Conservation (phyloP, 1,284 basidiomycete species). For the Irpex sp. region DNA sequence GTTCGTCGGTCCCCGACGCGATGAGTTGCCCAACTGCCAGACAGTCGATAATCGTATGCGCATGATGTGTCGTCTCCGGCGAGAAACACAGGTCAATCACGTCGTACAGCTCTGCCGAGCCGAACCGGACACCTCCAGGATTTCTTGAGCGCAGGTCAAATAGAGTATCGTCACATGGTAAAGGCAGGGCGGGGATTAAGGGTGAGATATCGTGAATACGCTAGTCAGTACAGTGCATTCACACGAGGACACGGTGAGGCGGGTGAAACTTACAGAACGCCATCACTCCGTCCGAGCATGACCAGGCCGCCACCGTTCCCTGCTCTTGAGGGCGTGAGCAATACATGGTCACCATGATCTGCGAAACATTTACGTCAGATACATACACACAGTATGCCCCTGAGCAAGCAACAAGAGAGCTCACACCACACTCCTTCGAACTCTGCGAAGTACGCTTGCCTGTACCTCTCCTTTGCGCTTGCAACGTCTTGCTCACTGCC, state of each 20-base stretch:
- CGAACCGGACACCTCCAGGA: conserved; percentile 84
- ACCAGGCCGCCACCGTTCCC: conserved; percentile 77
- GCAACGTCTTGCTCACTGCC: conserved; percentile 55
- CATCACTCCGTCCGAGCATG: conserved; percentile 84
- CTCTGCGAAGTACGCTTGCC: conserved; percentile 77
- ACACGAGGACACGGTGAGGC: not conserved
- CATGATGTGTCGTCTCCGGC: conserved; percentile 34
- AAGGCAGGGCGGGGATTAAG: conserved; percentile 7
- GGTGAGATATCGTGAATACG: conserved; percentile 1
- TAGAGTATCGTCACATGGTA: not conserved
- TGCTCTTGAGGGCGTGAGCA: conserved; percentile 59
- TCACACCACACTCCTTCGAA: conserved; percentile 75
- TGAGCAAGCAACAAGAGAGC: conserved; percentile 19
- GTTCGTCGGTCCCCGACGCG: conserved; percentile 71
- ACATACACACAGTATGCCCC: not conserved
- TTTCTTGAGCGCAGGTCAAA: conserved; percentile 43
- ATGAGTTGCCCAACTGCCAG: conserved; percentile 77
- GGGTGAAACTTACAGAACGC: conserved; percentile 61
- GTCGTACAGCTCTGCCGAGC: conserved; percentile 83
- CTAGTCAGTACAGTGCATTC: not conserved
- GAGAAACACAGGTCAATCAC: conserved; percentile 68
- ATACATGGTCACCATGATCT: conserved; percentile 79
- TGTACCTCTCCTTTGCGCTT: conserved; percentile 60
- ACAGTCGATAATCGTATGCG: conserved; percentile 59
- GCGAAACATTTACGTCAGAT: not conserved